Base-by-base conservation (phyloP, 2,329 filamentous ascomycete genomes). In the Colletotrichum sp. region DNA sequence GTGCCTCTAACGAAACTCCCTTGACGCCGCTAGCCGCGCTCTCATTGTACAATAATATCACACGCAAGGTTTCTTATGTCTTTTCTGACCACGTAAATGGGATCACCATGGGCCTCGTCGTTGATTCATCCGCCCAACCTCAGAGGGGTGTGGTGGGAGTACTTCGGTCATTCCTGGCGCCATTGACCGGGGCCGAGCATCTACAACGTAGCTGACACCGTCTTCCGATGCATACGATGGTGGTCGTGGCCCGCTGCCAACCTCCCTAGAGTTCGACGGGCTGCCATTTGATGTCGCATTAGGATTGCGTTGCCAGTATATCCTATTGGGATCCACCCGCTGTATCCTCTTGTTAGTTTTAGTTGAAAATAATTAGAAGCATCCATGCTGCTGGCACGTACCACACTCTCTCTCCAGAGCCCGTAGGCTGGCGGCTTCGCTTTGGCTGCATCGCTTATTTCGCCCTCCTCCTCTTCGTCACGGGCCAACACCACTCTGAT, bases 351-450 rank as follows among this genome's bases (percentile, higher is more conserved):
- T 36, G 38, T 75, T 21, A 75, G 62, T 32, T 26, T 75, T 21
- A 75, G 62, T 32, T 26, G 64, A 7, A 7, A 21, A 21, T 18
- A 6, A 52, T 32, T 24, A 21, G 21, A 43, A 7, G 30, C n/a
- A 10, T 32, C 38, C 18, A 7, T 18, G 18, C 10, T n/a, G 62
- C 24, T 13, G 34, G 32, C 63, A 76, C 93, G 83, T 89, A 95
- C 93, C 84, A 97, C 94, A 80, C 94, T 96, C 83, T 93, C 92
- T 68, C 95, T 89, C 94, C 95, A 97, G 1, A 95, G 86, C 0
- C 96, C 96, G 81, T 98, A 98, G 3, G 95, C 95, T 0, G 96
- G 96, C 5, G 96, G 96, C 10, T 92, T 91, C 24, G 89, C 78
- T 79, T 92, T 92, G 56, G 86, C 85, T 0, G 89, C 85, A 74